A percentile compares a stretch with the other conserved stretches of the same genome.
These are phyloP conservation scores for Sphaerosporella brunnea DNA, from an alignment of 495 filamentous ascomycete genomes.

Conservation along the genomic window DNA sequence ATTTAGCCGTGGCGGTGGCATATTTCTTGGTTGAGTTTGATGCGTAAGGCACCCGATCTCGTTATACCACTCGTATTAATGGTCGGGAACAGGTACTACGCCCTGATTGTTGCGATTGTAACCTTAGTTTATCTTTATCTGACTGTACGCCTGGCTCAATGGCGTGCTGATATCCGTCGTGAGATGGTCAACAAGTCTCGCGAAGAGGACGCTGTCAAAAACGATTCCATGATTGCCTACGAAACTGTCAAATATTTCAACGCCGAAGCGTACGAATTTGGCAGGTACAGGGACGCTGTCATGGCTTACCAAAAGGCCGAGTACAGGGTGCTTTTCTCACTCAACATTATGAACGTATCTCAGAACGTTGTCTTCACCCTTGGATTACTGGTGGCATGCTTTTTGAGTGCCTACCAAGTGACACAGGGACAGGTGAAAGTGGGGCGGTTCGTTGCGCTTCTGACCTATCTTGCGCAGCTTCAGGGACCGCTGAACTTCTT, in stretches of 20 bases:
- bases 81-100: slow-evolving; percentile 41
- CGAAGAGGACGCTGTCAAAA: slow-evolving; percentile 93
- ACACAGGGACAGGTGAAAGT: slow-evolving; percentile 50
- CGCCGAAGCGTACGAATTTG: slow-evolving; percentile 87
- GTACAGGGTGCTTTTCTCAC: slow-evolving; percentile 87
- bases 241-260: slow-evolving; percentile 99
- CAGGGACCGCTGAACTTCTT: slow-evolving; percentile 93
- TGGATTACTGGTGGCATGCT: slow-evolving; percentile 65
- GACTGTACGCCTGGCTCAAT: slow-evolving; percentile 88
- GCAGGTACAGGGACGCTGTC: slow-evolving; percentile 74
- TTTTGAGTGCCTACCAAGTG: slow-evolving; percentile 79
- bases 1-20: slow-evolving; percentile 68
- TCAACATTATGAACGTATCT: slow-evolving; percentile 89
- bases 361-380: slow-evolving; percentile 95
- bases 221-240: slow-evolving; percentile 94
- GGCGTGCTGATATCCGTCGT: slow-evolving; percentile 72
- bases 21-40: slow-evolving; percentile 72
- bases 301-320: slow-evolving; percentile 77
- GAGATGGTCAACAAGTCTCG: slow-evolving; percentile 87
- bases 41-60: slow-evolving; percentile 26
- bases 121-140: slow-evolving; percentile 95
- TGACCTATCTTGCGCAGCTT: slow-evolving; percentile 94
- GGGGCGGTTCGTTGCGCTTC: slow-evolving; percentile 88
- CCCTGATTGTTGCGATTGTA: slow-evolving; percentile 74
- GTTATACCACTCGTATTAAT: slow-evolving; percentile 1